These are phyloP conservation scores for Colletotrichum somersetense DNA, from an alignment of 2,329 filamentous ascomycete genomes.

Conservation along the genomic window DNA sequence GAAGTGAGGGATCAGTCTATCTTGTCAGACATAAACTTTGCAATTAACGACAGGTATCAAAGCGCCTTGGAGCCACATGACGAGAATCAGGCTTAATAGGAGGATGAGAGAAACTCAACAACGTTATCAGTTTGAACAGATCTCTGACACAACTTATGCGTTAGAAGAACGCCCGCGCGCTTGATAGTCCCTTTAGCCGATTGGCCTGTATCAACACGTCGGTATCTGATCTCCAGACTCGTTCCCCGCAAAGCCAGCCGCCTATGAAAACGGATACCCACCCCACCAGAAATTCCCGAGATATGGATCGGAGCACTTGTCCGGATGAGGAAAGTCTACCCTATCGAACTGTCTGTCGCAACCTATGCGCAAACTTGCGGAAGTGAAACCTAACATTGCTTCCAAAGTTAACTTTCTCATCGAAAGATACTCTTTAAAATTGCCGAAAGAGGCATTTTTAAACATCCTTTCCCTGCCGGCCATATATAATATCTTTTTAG, in stretches of 20 bases:
- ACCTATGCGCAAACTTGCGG: conserved; percentile 7
- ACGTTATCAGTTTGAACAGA: conserved; percentile 15
- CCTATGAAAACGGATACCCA: conserved; percentile 20
- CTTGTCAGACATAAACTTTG: background rate
- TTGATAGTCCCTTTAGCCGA: background rate
- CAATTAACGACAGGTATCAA: background rate
- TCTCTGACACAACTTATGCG: conserved; percentile 4
- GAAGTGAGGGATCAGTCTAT: background rate
- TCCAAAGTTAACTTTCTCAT: background rate
- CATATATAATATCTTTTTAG: background rate
- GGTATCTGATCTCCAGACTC: conserved; percentile 25
- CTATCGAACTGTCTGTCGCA: conserved; percentile 23
- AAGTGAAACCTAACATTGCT: conserved; percentile 15
- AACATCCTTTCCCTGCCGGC: background rate
- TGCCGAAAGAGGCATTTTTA: conserved; percentile 5
- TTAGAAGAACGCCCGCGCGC: background rate
- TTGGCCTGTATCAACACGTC: background rate
- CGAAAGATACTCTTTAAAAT: background rate
- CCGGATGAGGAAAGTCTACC: conserved; percentile 36
- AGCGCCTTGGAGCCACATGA: background rate
- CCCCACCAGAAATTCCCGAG: conserved; percentile 32
- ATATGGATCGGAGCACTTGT: conserved; percentile 29
- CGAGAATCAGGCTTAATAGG: background rate
- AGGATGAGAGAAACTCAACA: background rate
- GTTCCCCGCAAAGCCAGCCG: conserved; percentile 31